Percentiles rank a stretch among this genome's conserved stretches.
phyloP scores from a whole-genome alignment of 1,284 basidiomycete species.

The Cystobasidiaceae sp. region DNA sequence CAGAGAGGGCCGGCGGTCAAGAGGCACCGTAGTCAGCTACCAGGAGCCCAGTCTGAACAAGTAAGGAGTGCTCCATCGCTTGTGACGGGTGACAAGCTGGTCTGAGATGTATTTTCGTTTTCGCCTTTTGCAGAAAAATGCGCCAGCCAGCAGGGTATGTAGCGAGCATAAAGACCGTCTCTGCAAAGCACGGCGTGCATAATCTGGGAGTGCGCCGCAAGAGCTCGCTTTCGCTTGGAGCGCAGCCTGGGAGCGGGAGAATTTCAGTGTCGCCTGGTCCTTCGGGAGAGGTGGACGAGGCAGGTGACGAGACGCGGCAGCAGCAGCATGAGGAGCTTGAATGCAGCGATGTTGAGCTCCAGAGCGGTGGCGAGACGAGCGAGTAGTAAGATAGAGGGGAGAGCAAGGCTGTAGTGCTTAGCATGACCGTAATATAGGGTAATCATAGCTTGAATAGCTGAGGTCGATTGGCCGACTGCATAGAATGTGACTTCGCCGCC shows the following conservation, averaged over 20 bases:
- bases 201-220: constrained; percentile 4
- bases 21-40: constrained; percentile 41
- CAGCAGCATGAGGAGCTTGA: not conserved
- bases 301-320: not conserved
- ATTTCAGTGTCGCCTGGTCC: not conserved
- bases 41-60: constrained; percentile 41
- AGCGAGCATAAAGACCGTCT: constrained; percentile 33
- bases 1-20: constrained; percentile 34
- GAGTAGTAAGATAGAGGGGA: too few relatives aligned
- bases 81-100: not conserved
- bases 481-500: too few relatives aligned
- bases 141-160: constrained; percentile 40
- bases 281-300: not conserved
- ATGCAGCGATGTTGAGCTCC: not conserved
- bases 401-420: too few relatives aligned
- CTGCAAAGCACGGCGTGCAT: not conserved
- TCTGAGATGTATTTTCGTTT: not conserved
- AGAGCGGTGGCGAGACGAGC: not conserved
- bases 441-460: too few relatives aligned
- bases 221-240: constrained; percentile 12
- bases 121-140: constrained; percentile 37
- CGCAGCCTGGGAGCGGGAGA: not conserved
- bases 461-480: too few relatives aligned
- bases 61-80: constrained; percentile 23
- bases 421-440: too few relatives aligned